These are phyloP conservation scores for Paraglomus brasilianum DNA, from an alignment of 192 early-diverging fungal genomes.

Conservation along the genomic window DNA sequence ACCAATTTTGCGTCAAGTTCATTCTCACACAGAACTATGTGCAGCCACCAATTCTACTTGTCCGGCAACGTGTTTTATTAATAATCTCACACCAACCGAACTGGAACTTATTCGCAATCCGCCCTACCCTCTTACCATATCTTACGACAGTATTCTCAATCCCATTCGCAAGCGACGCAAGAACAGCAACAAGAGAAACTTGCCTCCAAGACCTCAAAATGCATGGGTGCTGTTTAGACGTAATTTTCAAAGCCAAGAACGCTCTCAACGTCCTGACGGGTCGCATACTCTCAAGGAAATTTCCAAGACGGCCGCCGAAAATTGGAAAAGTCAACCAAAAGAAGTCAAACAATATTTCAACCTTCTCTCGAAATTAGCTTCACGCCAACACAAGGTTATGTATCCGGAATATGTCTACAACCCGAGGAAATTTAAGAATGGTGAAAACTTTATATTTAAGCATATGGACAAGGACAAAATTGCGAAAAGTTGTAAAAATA, in stretches of 20 bases:
- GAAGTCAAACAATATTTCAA: conserved; percentile 25
- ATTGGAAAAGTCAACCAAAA: conserved; percentile 1
- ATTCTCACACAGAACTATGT: too few species aligned
- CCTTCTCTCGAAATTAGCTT: conserved; percentile 10
- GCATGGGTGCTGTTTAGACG: conserved; percentile 22
- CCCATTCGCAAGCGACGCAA: background rate
- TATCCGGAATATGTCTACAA: conserved; percentile 21
- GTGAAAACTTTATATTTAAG: too few species aligned
- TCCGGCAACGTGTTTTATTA: too few species aligned
- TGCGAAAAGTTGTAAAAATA: too few species aligned
- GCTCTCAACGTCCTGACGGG: background rate
- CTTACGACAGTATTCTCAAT: background rate
- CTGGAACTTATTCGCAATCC: conserved; percentile 7
- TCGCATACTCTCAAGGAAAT: conserved; percentile 9
- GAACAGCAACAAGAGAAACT: background rate
- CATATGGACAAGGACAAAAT: too few species aligned
- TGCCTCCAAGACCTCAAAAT: conserved; percentile 25
- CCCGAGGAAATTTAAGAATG: conserved; percentile 3
- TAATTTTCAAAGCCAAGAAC: conserved; percentile 22
- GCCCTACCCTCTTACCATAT: conserved; percentile 20
- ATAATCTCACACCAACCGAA: background rate
- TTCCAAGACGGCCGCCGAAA: background rate
- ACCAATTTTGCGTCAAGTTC: too few species aligned
- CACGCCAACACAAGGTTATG: conserved; percentile 15
- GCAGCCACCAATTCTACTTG: too few species aligned